Percentiles rank a stretch among this genome's conserved stretches.
Evolutionary conservation across 352 stramenopile species (phyloP).

Genomic region (Phytophthora idaei): DNA sequence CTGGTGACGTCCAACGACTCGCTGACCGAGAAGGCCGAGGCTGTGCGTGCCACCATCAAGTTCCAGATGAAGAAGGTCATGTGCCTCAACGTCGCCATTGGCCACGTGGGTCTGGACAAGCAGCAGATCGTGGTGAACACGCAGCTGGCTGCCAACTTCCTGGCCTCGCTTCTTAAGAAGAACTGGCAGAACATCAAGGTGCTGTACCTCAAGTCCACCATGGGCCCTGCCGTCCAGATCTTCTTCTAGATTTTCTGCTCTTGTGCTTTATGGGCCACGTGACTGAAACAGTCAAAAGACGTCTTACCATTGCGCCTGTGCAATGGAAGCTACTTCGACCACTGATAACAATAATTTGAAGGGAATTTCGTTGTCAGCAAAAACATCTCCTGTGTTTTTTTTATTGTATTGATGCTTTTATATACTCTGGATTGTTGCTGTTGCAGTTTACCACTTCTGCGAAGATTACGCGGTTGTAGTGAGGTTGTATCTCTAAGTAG

Average conservation of each 20-base stretch:
- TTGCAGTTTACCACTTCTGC: too few relatives aligned
- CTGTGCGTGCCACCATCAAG: conserved; percentile 99
- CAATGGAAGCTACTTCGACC: conserved; percentile 47
- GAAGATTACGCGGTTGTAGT: too few relatives aligned
- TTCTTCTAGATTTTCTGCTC: conserved; percentile 95
- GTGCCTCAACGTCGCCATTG: conserved; percentile 99
- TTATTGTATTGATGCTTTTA: too few relatives aligned
- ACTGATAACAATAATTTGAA: conserved; percentile 50
- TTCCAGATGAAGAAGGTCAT: conserved; percentile 99
- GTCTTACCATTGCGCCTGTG: conserved; percentile 38
- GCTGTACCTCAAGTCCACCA: conserved; percentile 99
- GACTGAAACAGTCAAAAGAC: conserved; percentile 10
- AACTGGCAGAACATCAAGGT: conserved; percentile 99
- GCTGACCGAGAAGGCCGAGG: conserved; percentile 98
- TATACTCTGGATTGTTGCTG: too few relatives aligned
- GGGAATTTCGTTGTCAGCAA: conserved; percentile 27
- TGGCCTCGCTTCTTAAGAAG: conserved; percentile 99
- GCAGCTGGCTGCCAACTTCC: conserved; percentile 98
- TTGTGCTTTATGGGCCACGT: conserved; percentile 7
- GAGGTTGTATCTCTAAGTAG: too few relatives aligned
- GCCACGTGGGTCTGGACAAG: conserved; percentile 94
- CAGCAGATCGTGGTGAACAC: conserved; percentile 99
- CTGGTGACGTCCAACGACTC: conserved; percentile 94
- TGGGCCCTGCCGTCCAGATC: conserved; percentile 98
- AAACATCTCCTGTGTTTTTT: not conserved